Base-by-base conservation (phyloP, 192 early-diverging fungal genomes). In the Neocallimastix lanati region DNA sequence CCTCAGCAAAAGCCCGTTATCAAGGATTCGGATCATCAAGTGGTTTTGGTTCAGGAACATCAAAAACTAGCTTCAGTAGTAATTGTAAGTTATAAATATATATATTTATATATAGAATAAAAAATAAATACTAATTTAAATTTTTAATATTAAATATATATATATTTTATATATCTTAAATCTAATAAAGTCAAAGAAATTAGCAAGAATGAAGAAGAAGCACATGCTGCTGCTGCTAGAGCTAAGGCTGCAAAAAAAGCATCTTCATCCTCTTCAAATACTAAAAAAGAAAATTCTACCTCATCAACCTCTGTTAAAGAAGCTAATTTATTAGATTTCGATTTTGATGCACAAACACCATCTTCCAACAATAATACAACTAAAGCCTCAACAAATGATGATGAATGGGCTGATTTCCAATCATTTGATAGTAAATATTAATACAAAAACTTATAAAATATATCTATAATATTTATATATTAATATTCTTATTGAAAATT, bases 331-430 rank as follows among this genome's bases (percentile, higher is more conserved):
- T 88, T 95, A 81, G 92, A 93, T 82, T 89, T 94, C 40, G 40
- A 13, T 21, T 50, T 50, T 78, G 93, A 89, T 78, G 87, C 87
- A 76, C 80, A 81, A 14, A 79, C 78, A 76, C 1, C 38, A 2
- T 28, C 80, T 2, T 67, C 80, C 15, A 50, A 80, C 21, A 37
- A 80, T n/a, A 78, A 84, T 35, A 77, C 80, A 14, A 67, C 38
- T 29, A 78, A 78, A 15, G 29, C 83, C 40, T 79, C 30, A 28
- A 83, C 81, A 13, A 80, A 80, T 29, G 90, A 90, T 25, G 91
- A 94, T 81, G 93, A 95, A 79, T 95, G 92, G 92, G 92, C 92
- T 29, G 93, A 93, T 81, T 94, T 95, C 84, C 86, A 90, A 58
- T 81, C 82, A 37, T 77, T 81, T 77, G 38, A 29, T 50, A 29